Conservation (phyloP, 805 yeast species). For the Yarrowia divulgata region DNA sequence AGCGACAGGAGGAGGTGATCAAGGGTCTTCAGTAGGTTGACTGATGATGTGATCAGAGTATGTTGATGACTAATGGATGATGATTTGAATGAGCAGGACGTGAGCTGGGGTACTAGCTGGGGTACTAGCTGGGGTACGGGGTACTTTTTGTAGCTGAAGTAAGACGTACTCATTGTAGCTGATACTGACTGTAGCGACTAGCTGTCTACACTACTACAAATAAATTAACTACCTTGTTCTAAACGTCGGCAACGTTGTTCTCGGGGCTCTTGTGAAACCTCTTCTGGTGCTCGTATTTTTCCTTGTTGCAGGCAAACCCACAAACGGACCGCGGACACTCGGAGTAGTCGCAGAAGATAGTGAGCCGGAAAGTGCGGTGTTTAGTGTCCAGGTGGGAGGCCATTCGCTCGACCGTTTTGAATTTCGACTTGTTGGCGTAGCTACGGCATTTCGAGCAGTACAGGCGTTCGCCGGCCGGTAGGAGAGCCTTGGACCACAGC, state of each 20-base stretch:
- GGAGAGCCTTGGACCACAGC: neutral
- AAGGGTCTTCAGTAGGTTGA: conserved; percentile 29
- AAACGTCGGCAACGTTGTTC: no score
- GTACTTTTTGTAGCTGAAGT: no score
- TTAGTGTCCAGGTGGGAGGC: conserved; percentile 12
- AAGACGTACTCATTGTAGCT: no score
- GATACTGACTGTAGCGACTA: no score
- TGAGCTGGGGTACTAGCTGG: no score
- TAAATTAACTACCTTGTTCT: no score
- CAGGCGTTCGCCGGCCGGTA: neutral
- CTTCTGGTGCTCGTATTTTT: conserved; percentile 10
- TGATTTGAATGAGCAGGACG: no score
- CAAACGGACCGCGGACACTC: neutral
- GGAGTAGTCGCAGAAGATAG: neutral
- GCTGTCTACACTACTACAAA: no score
- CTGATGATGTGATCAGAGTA: no score
- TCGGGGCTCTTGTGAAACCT: no score
- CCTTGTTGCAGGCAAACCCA: conserved; percentile 23
- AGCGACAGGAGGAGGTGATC: conserved; percentile 37
- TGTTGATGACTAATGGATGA: no score
- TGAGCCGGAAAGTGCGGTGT: conserved; percentile 19
- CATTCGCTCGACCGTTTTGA: neutral
- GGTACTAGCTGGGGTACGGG: no score
- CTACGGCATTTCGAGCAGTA: conserved; percentile 22
- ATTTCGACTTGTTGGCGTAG: neutral